phyloP scores from a whole-genome alignment of 129 eudicot genomes.

The Helianthus tuberosus region DNA sequence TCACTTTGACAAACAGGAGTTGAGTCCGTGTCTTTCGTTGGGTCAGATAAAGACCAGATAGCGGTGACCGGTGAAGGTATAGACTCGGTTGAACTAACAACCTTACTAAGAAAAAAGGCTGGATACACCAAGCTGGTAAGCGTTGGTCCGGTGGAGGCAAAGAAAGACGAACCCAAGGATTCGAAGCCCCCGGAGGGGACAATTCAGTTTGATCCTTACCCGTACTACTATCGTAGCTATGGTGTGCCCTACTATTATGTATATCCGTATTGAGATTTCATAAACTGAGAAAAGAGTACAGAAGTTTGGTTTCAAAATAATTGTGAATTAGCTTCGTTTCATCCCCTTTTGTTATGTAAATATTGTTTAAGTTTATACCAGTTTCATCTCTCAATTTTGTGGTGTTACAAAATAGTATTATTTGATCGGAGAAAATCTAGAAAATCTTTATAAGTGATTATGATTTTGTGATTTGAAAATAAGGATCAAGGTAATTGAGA shows the following conservation, averaged over 20 bases:
- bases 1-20: constrained; percentile 25
- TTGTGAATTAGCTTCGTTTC: too few species aligned
- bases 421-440: too few species aligned
- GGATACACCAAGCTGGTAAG: constrained; percentile 31
- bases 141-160: constrained; percentile 33
- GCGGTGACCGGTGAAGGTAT: constrained; percentile 38
- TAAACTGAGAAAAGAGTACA: background rate
- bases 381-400: too few species aligned
- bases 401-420: too few species aligned
- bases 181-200: background rate
- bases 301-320: background rate
- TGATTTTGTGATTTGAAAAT: too few species aligned
- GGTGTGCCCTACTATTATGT: background rate
- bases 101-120: constrained; percentile 25
- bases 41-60: constrained; percentile 36
- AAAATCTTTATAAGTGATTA: too few species aligned
- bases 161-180: constrained; percentile 16
- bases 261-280: background rate
- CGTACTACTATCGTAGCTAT: background rate
- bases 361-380: too few species aligned
- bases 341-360: too few species aligned
- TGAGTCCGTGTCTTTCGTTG: constrained; percentile 33
- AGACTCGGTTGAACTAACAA: constrained; percentile 35
- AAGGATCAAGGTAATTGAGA: too few species aligned
- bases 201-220: background rate